phyloP scores from a whole-genome alignment of 371 early-diverging fungal species.

The Dichotomocladium elegans region DNA sequence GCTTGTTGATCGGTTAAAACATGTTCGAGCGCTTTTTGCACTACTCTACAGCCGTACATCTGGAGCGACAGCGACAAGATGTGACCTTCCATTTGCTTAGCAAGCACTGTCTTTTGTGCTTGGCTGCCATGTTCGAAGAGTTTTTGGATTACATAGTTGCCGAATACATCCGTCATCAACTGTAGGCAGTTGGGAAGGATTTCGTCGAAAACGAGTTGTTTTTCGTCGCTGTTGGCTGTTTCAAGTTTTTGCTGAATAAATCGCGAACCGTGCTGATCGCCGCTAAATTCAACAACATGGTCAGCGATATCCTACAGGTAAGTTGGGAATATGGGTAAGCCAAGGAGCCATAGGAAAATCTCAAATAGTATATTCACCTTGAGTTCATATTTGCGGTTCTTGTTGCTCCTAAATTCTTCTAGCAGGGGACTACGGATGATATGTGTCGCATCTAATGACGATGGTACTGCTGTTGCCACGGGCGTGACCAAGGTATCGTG shows the following conservation, averaged over 20 bases:
- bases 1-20: conserved; percentile 88
- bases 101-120: conserved; percentile 84
- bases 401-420: conserved; percentile 93
- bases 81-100: conserved; percentile 92
- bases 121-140: conserved; percentile 94
- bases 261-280: conserved; percentile 99
- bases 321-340: too few relatives aligned
- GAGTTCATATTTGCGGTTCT: conserved; percentile 90
- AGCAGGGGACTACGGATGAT: conserved; percentile 77
- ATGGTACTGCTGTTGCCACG: too few relatives aligned
- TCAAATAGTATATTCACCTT: conserved; percentile 37
- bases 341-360: not conserved
- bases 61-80: conserved; percentile 93
- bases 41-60: conserved; percentile 99
- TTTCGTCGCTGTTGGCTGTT: conserved; percentile 88
- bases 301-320: conserved; percentile 81
- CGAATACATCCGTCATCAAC: conserved; percentile 99
- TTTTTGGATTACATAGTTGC: conserved; percentile 99
- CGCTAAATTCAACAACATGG: conserved; percentile 95
- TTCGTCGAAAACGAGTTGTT: conserved; percentile 95
- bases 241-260: conserved; percentile 99
- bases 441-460: too few relatives aligned
- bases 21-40: conserved; percentile 98
- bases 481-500: conserved; percentile 7
- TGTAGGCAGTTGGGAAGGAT: conserved; percentile 90